Conservation (phyloP, 805 yeast species). For the Pichia eremophila region DNA sequence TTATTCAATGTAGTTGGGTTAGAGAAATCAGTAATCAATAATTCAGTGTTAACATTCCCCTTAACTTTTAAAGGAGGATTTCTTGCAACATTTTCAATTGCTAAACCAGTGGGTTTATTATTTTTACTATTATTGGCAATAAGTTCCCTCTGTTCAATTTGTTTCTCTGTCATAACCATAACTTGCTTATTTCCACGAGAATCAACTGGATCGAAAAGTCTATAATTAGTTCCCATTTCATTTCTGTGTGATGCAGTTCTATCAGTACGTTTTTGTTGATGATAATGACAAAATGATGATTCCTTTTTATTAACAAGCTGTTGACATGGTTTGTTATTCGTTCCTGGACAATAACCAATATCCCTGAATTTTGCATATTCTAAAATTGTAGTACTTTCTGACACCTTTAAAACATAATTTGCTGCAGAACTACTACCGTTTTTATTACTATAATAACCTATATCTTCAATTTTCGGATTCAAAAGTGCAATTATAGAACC, state of each 20-base stretch:
- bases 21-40: conserved; percentile 12
- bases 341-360: conserved; percentile 55
- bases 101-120: neutral
- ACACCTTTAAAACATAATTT: conserved; percentile 47
- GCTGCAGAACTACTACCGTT: conserved; percentile 1
- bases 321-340: conserved; percentile 45
- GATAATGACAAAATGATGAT: conserved; percentile 60
- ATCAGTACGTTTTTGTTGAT: conserved; percentile 48
- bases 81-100: neutral
- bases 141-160: conserved; percentile 7
- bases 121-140: conserved; percentile 16
- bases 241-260: conserved; percentile 52
- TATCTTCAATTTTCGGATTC: conserved; percentile 56
- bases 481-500: conserved; percentile 71
- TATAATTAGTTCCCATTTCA: conserved; percentile 60
- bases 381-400: conserved; percentile 42
- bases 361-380: conserved; percentile 68
- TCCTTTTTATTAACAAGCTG: conserved; percentile 48
- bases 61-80: neutral
- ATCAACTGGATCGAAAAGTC: conserved; percentile 45
- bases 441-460: conserved; percentile 4
- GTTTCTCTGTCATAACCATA: conserved; percentile 20
- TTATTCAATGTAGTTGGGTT: conserved; percentile 5
- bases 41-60: neutral
- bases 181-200: conserved; percentile 34